Percentiles rank a stretch among this genome's conserved stretches.
Conservation (phyloP, 2,329 filamentous ascomycete genomes). For the Colletotrichum sp. region DNA sequence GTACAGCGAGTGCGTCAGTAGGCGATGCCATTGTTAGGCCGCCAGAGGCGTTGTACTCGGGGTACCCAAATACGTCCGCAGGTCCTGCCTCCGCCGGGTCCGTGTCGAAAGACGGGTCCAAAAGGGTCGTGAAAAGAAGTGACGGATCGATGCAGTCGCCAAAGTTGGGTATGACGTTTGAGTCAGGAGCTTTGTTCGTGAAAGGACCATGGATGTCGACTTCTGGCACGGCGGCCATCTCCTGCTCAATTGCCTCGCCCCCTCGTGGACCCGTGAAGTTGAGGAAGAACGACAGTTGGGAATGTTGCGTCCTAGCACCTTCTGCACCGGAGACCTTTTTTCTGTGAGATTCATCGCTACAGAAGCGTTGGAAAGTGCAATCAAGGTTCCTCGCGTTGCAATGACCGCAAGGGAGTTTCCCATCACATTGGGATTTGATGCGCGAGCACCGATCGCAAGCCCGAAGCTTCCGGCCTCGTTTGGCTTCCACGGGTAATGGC, state of each 20-base stretch:
- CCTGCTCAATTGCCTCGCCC: background rate
- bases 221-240: background rate
- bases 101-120: background rate
- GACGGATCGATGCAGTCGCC: background rate
- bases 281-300: background rate
- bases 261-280: background rate
- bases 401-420: background rate
- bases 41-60: background rate
- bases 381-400: background rate
- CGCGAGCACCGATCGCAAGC: background rate
- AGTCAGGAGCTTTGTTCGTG: fast-evolving
- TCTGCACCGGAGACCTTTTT: fast-evolving
- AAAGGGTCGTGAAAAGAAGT: background rate
- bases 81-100: background rate
- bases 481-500: fast-evolving
- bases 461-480: background rate
- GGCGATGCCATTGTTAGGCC: background rate
- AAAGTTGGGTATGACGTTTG: fast-evolving
- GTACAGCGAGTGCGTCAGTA: background rate
- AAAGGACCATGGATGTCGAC: background rate
- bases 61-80: background rate
- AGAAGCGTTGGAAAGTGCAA: background rate
- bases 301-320: fast-evolving
- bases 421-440: background rate
- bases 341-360: background rate